Evolutionary conservation across 2,329 filamentous ascomycete genomes (phyloP).

Genomic region (Mariannaea elegans): DNA sequence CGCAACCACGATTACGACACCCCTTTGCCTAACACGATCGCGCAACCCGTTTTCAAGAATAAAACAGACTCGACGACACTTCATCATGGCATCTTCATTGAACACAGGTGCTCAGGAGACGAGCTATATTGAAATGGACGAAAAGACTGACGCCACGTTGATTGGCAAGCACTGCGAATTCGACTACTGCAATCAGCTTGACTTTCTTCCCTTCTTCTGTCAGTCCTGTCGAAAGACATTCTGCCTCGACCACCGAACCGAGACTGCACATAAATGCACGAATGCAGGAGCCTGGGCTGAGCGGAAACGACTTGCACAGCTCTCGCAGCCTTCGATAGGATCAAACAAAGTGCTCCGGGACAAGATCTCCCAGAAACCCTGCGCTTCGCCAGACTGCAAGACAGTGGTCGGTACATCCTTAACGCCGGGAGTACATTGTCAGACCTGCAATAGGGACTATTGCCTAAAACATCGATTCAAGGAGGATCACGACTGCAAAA

Average conservation of each 20-base stretch:
- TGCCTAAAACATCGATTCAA: slow-evolving; percentile 80
- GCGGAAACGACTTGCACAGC: slow-evolving; percentile 62
- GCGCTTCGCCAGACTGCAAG: slow-evolving; percentile 72
- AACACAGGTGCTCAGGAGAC: slow-evolving; percentile 53
- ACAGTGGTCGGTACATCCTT: slow-evolving; percentile 75
- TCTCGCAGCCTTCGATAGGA: slow-evolving; percentile 62
- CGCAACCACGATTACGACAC: slow-evolving; percentile 38
- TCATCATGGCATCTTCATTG: slow-evolving; percentile 63
- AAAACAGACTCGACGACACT: slow-evolving; percentile 21
- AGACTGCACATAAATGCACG: slow-evolving; percentile 78
- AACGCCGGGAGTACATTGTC: slow-evolving; percentile 75
- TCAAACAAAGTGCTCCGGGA: slow-evolving; percentile 64
- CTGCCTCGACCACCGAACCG: slow-evolving; percentile 93
- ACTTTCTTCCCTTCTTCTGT: slow-evolving; percentile 95
- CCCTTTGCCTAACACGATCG: slow-evolving; percentile 40
- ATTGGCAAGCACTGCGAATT: slow-evolving; percentile 93
- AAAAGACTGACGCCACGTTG: slow-evolving; percentile 77
- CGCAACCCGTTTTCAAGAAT: not conserved
- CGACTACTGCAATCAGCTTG: slow-evolving; percentile 90
- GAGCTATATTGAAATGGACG: slow-evolving; percentile 77
- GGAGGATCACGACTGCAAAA: slow-evolving; percentile 87
- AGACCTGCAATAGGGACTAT: slow-evolving; percentile 76
- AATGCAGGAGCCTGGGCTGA: slow-evolving; percentile 70
- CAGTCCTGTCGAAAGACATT: slow-evolving; percentile 86
- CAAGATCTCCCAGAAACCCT: slow-evolving; percentile 70